These are phyloP conservation scores for Tetrapisispora namnaoensis DNA, from an alignment of 805 yeast genomes.

Conservation along the genomic window DNA sequence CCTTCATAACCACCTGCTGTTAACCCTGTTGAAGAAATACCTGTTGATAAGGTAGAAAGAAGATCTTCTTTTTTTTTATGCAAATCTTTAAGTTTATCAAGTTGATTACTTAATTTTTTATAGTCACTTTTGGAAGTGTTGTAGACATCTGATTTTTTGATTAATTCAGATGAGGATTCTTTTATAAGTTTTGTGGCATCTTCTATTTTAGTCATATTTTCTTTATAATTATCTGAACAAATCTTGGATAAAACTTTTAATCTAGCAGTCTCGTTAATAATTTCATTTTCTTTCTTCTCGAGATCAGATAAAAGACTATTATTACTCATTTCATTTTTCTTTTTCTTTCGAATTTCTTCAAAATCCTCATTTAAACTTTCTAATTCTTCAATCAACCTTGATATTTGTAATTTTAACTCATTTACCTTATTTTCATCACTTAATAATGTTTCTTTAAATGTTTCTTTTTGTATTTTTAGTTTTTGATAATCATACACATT, in stretches of 20 bases:
- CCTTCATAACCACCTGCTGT: constrained; percentile 67
- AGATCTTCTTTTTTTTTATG: constrained; percentile 63
- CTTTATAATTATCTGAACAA: constrained; percentile 45
- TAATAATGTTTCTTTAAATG: constrained; percentile 36
- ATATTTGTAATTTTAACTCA: constrained; percentile 36
- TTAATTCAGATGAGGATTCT: constrained; percentile 28
- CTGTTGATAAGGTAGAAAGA: constrained; percentile 72
- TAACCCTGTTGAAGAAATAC: constrained; percentile 75
- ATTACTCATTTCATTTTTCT: constrained; percentile 41
- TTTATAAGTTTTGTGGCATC: constrained; percentile 29
- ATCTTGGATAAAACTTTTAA: constrained; percentile 54
- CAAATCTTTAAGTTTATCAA: constrained; percentile 38
- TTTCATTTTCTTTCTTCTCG: constrained; percentile 41
- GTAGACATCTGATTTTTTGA: constrained; percentile 32
- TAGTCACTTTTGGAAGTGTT: constrained; percentile 37
- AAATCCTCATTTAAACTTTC: constrained; percentile 51
- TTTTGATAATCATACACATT: constrained; percentile 63
- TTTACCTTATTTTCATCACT: constrained; percentile 34
- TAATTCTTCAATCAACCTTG: constrained; percentile 46
- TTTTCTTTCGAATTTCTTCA: constrained; percentile 39
- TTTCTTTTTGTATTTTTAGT: constrained; percentile 33
- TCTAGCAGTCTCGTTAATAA: constrained; percentile 59
- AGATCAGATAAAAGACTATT: constrained; percentile 43
- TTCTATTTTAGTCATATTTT: constrained; percentile 36
- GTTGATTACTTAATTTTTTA: constrained; percentile 33